These are phyloP conservation scores for Neurospora tetraspora DNA, from an alignment of 495 filamentous ascomycete genomes.

Conservation along the genomic window DNA sequence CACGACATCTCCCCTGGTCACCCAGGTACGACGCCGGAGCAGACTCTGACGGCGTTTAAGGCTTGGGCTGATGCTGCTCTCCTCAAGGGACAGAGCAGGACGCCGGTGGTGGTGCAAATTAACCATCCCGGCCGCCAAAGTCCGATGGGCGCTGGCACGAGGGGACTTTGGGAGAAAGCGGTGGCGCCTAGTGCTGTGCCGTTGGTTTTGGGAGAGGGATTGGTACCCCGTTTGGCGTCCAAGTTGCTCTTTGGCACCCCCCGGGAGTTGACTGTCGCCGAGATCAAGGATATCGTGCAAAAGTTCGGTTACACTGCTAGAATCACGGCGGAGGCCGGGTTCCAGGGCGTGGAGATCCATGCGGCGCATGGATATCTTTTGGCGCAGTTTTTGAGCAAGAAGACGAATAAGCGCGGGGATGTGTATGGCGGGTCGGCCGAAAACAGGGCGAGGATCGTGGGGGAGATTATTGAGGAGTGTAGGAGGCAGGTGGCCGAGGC, in stretches of 20 bases:
- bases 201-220: constrained; percentile 23
- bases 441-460: constrained; percentile 50
- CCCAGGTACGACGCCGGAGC: constrained; percentile 9
- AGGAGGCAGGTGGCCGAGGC: constrained; percentile 38
- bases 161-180: constrained; percentile 32
- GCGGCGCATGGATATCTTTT: constrained; percentile 65
- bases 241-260: constrained; percentile 49
- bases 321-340: constrained; percentile 57
- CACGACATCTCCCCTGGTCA: constrained; percentile 28
- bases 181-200: constrained; percentile 41
- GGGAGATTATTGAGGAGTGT: constrained; percentile 48
- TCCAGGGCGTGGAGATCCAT: constrained; percentile 68
- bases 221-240: constrained; percentile 40
- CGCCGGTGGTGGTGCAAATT: constrained; percentile 45
- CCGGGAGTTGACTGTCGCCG: constrained; percentile 40
- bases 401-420: constrained; percentile 53
- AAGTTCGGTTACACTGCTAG: constrained; percentile 49
- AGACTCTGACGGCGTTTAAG: constrained; percentile 30
- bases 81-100: constrained; percentile 27
- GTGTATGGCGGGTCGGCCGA: constrained; percentile 57
- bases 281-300: constrained; percentile 44
- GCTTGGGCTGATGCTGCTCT: constrained; percentile 31
- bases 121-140: constrained; percentile 52
- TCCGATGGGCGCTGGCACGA: constrained; percentile 31
- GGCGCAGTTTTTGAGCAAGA: constrained; percentile 58